phyloP scores from a whole-genome alignment of 306 rosid species.

The Vigna unguiculata region DNA sequence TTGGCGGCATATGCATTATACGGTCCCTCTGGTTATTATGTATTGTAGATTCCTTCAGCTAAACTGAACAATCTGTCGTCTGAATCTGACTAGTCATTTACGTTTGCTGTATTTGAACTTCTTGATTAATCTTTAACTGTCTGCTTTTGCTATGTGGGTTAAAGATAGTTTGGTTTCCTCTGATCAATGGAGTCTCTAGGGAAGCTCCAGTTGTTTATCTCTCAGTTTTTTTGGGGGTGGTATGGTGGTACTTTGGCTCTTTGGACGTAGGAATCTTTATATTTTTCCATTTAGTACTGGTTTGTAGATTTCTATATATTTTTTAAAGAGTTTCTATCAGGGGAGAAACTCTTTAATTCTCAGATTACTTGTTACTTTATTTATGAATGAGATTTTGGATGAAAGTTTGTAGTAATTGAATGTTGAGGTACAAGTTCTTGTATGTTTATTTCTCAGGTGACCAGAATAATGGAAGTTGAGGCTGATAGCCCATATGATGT shows the following conservation, averaged over 20 bases:
- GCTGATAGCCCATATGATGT: constrained; percentile 80
- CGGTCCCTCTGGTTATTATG: constrained; percentile 11
- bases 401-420: constrained; percentile 35
- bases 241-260: neutral
- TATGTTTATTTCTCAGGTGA: constrained; percentile 64
- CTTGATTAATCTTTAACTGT: constrained; percentile 1
- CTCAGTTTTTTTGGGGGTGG: neutral
- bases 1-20: constrained; percentile 34
- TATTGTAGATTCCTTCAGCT: constrained; percentile 12
- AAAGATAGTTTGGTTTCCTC: constrained; percentile 33
- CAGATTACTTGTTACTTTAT: constrained; percentile 21
- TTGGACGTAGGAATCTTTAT: neutral
- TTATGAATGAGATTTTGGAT: constrained; percentile 14
- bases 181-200: neutral
- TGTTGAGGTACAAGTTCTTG: constrained; percentile 9
- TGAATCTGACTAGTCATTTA: neutral
- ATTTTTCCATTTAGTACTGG: neutral
- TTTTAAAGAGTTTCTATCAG: neutral
- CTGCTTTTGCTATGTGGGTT: neutral
- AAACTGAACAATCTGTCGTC: constrained; percentile 15
- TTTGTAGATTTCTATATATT: constrained; percentile 7
- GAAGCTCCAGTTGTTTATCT: constrained; percentile 3
- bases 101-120: neutral
- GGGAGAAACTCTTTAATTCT: neutral
- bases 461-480: constrained; percentile 83